Base-by-base conservation (phyloP, 1,139 yeast species). In the Saccharomyces hybrid region DNA sequence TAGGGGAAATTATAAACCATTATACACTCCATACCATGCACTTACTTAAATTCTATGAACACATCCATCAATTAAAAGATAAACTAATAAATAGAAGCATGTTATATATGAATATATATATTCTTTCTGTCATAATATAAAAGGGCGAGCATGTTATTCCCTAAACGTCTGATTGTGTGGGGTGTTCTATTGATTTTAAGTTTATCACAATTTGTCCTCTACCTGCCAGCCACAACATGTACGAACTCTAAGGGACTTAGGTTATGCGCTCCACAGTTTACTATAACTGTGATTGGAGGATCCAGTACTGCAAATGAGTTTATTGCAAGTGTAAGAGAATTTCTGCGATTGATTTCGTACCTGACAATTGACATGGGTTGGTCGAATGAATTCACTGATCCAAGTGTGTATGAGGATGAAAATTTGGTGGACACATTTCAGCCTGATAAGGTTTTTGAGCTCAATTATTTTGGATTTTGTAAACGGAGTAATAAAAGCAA, bases 361-460 rank as follows among this genome's bases (percentile, higher is more conserved):
- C 69, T 83, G 55, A 84, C 86, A 0, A 74, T 77, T 47, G 87
- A 83, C 61, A 74, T 82, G 64, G 77, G 71, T 49, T 67, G 67
- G 68, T 53, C 59, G 13, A 60, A 57, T 31, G 60, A 58, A 5
- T 48, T 60, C 5, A 48, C 55, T 11, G 58, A 59, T 29, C 51
- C 63, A 29, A 52, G 52, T 2, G 51, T 61, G 6, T 66, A 67
- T 53, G 57, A 62, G 26, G 65, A 66, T 14, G 63, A 63, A n/a
- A 60, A 66, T 38, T 52, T 67, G 44, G 62, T 66, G 3, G 61
- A 66, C 46, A 62, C 68, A 0, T 65, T 66, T 28, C 54, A 63
- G 34, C 47, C 62, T 3, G 57, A 58, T 7, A 64, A 61, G 38
- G 49, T 49, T 1, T 68, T 59, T 48, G 58, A 58, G 16, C 62